phyloP scores from a whole-genome alignment of 139 green algal genomes.

The Dunaliella sp. region DNA sequence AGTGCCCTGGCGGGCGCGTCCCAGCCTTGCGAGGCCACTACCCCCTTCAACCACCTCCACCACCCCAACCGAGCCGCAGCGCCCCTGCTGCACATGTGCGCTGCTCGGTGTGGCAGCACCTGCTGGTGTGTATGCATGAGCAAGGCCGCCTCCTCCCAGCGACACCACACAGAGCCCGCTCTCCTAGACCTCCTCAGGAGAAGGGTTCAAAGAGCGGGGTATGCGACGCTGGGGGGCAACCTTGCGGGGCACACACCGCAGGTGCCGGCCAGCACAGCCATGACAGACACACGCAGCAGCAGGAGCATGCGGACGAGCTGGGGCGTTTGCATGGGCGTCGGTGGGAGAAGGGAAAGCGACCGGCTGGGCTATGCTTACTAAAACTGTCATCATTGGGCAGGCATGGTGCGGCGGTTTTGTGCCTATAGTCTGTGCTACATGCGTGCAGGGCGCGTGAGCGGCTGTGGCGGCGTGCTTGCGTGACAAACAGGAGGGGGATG shows the following conservation, averaged over 20 bases:
- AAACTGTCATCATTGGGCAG: slow-evolving; percentile 35
- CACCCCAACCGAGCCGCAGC: neutral
- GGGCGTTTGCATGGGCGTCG: neutral
- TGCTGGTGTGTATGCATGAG: neutral
- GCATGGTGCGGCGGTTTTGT: too few species aligned
- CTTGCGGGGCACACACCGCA: neutral
- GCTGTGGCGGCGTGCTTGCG: too few species aligned
- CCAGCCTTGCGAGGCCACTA: neutral
- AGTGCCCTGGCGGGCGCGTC: neutral
- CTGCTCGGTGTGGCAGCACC: neutral
- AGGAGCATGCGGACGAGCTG: neutral
- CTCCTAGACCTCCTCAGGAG: too few species aligned
- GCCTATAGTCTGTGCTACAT: too few species aligned
- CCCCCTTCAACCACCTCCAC: neutral
- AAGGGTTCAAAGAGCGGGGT: too few species aligned
- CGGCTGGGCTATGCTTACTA: slow-evolving; percentile 36
- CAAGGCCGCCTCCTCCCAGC: neutral
- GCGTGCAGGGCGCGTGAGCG: too few species aligned
- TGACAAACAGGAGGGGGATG: too few species aligned
- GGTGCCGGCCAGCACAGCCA: neutral
- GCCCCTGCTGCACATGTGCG: neutral
- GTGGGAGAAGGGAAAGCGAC: neutral
- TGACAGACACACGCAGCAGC: neutral
- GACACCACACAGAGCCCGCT: neutral
- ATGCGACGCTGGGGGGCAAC: neutral